Evolutionary conservation across 1,139 yeast genomes (phyloP).

Genomic region (Candida sp.): DNA sequence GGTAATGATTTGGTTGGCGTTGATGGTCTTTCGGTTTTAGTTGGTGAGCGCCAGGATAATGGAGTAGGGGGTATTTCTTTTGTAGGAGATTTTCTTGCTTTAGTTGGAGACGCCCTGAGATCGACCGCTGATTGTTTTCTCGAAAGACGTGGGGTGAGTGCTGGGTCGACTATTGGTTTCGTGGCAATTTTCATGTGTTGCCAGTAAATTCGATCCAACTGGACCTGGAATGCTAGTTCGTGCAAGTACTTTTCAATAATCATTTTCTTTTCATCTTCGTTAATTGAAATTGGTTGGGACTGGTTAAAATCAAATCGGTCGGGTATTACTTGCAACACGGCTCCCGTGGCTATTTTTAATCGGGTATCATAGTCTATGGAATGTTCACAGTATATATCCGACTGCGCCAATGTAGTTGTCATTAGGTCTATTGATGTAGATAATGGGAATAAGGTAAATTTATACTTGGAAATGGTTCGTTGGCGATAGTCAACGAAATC

Average conservation of each 20-base stretch:
- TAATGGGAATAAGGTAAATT: slow-evolving; percentile 43
- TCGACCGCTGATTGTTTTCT: slow-evolving; percentile 1
- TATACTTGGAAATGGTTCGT: slow-evolving; percentile 23
- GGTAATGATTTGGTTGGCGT: slow-evolving; percentile 13
- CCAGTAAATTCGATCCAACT: slow-evolving; percentile 55
- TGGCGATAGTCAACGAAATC: slow-evolving; percentile 23
- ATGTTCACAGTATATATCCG: slow-evolving; percentile 55
- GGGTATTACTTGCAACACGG: slow-evolving; percentile 15
- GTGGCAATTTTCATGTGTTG: slow-evolving; percentile 19
- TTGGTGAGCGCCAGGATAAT: slow-evolving; percentile 8
- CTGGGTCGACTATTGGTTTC: slow-evolving; percentile 3
- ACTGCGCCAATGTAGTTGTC: slow-evolving; percentile 16
- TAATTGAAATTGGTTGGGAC: slow-evolving; percentile 8
- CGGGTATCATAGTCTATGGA: slow-evolving; percentile 12
- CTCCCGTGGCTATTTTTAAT: slow-evolving; percentile 17
- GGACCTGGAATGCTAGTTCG: slow-evolving; percentile 55
- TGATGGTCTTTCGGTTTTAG: slow-evolving; percentile 17
- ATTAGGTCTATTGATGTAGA: slow-evolving; percentile 43
- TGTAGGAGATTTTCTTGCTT: slow-evolving; percentile 5
- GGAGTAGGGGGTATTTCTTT: slow-evolving; percentile 4
- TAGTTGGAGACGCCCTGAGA: slow-evolving; percentile 7
- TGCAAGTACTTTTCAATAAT: slow-evolving; percentile 48
- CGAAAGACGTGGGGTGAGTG: neutral
- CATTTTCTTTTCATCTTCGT: slow-evolving; percentile 36
- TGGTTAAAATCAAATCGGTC: slow-evolving; percentile 7